These are phyloP conservation scores for Kodamaea anthophila DNA, from an alignment of 1,139 yeast species.

Conservation along the genomic window DNA sequence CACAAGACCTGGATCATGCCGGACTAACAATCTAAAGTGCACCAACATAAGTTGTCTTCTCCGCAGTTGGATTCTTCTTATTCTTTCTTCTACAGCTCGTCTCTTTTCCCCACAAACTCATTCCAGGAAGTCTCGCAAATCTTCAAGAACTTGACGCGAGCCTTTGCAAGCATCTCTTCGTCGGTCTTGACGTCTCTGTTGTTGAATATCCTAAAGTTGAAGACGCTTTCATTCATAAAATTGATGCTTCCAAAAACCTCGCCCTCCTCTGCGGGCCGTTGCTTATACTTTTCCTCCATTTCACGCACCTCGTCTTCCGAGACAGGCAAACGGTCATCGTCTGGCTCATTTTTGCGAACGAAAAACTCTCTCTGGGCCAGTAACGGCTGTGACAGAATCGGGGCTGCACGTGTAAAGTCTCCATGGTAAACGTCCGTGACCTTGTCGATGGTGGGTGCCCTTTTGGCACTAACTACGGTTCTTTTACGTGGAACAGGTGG, in stretches of 20 bases:
- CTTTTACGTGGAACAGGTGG: conserved; percentile 5
- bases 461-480: conserved; percentile 4
- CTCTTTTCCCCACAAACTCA: conserved; percentile 23
- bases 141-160: conserved; percentile 43
- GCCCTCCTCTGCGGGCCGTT: conserved; percentile 11
- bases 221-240: conserved; percentile 39
- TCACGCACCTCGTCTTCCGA: conserved; percentile 34
- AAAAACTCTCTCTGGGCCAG: conserved; percentile 48
- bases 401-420: conserved; percentile 44
- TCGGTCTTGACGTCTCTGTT: conserved; percentile 11
- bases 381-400: conserved; percentile 49
- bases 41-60: too few relatives aligned
- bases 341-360: conserved; percentile 14
- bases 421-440: conserved; percentile 49
- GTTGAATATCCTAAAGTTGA: conserved; percentile 36
- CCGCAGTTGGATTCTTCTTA: neutral
- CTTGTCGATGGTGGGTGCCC: conserved; percentile 6
- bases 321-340: conserved; percentile 33
- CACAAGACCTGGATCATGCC: too few relatives aligned
- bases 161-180: conserved; percentile 16
- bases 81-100: conserved; percentile 1
- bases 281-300: conserved; percentile 30
- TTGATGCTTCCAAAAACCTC: conserved; percentile 39
- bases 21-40: too few relatives aligned
- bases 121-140: conserved; percentile 55